Evolutionary conservation across 495 filamentous ascomycete species (phyloP), one percentile per base, ranked within the genome.

Genomic region (Sporormia fimetaria): DNA sequence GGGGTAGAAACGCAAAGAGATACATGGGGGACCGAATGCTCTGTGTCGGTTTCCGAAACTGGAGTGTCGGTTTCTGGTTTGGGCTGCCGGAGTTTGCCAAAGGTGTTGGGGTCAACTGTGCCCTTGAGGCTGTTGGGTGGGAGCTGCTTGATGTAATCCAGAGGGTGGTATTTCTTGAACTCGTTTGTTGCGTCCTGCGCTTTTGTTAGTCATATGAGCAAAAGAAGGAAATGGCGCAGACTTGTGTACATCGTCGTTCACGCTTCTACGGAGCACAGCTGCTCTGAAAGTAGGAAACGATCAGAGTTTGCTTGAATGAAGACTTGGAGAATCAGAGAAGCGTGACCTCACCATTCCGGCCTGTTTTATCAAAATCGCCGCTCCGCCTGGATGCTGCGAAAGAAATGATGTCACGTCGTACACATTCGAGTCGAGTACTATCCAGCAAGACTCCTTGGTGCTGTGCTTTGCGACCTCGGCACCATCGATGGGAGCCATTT

Each of bases 381-480:
- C 72, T 37, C 87, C 87, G 42, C 85, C 87, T 21, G 87, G 87
- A 61, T 94, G 87, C 34, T 81, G 72, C 31, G 78, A 67, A 33
- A 92, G 55, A 51, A 94, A 94, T 18, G 76, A 70, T 15, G 87
- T 88, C 40, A 94, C 71, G 67, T 94, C 83, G 68, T 84, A 94
- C 47, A 94, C 87, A 42, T 83, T 85, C n/a, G 67, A 68, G 12
- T 82, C 84, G 20, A 90, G 56, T 1, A 81, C 81, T 44, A 94
- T 80, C 67, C 81, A 94, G 66, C 87, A 93, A 16, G 83, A 88
- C 60, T 83, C 78, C 30, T 58, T 60, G 33, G 67, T 76, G 56
- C 81, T 86, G 59, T 87, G 83, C 47, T 74, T 67, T 54, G 76
- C 74, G 51, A 94, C 73, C 55, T 93, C 81, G 38, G 74, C 68